Conservation (phyloP, 352 stramenopile genomes). For the Phytophthora meadii region DNA sequence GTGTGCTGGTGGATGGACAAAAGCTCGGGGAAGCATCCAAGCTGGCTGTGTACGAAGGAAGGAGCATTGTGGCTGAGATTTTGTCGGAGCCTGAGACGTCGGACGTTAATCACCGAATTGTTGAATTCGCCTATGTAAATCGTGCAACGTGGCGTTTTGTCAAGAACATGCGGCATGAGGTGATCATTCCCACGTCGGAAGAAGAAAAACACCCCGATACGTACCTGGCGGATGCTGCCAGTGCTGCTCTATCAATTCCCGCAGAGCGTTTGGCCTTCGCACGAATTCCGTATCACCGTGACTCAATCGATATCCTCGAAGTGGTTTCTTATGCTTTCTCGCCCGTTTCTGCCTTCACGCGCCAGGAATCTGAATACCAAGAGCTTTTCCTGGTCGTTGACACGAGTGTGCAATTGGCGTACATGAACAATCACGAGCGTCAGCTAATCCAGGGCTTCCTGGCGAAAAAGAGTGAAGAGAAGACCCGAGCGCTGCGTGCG, state of each 20-base stretch:
- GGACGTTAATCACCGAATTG: slow-evolving; percentile 57
- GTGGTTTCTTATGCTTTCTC: slow-evolving; percentile 61
- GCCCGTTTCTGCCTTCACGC: slow-evolving; percentile 27
- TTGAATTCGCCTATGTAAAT: slow-evolving; percentile 77
- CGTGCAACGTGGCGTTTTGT: slow-evolving; percentile 70
- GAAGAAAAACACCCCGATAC: slow-evolving; percentile 41
- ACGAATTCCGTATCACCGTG: slow-evolving; percentile 62
- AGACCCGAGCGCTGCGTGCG: slow-evolving; percentile 43
- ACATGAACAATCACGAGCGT: slow-evolving; percentile 56
- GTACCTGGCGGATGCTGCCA: slow-evolving; percentile 50
- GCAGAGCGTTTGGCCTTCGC: slow-evolving; percentile 61
- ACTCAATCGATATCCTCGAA: slow-evolving; percentile 80
- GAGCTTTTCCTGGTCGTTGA: slow-evolving; percentile 79
- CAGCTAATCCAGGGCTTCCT: slow-evolving; percentile 66
- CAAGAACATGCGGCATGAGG: slow-evolving; percentile 59
- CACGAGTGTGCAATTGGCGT: slow-evolving; percentile 37
- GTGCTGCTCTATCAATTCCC: slow-evolving; percentile 54
- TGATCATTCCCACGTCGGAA: slow-evolving; percentile 52
- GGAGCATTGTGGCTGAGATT: slow-evolving; percentile 79
- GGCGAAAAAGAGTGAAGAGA: slow-evolving; percentile 68
- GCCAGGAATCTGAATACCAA: slow-evolving; percentile 61
- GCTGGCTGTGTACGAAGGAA: slow-evolving; percentile 80
- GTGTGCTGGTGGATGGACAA: slow-evolving; percentile 66
- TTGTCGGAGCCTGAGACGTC: slow-evolving; percentile 57
- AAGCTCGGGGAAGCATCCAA: slow-evolving; percentile 70